Conservation (phyloP, 2,329 filamentous ascomycete species). For the Claviceps lovelessii region DNA sequence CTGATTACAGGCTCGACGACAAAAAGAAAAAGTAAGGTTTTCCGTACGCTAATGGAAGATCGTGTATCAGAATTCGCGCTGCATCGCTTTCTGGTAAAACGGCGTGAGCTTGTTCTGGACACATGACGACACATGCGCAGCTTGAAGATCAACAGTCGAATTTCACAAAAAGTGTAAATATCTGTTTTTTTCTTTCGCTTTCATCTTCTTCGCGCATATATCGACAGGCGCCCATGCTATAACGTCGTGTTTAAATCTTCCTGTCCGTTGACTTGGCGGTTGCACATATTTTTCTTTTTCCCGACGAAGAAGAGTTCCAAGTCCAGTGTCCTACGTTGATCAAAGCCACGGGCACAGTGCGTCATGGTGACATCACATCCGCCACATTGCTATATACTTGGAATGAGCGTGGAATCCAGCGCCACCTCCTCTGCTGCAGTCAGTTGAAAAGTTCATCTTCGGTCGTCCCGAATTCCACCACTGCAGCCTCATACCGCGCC, state of each 20-base stretch:
- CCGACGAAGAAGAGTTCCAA: background rate
- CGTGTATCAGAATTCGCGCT: background rate
- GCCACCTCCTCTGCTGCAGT: no score
- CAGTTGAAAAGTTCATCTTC: background rate
- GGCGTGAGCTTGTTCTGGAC: background rate
- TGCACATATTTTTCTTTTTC: no score
- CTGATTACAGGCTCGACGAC: conserved; percentile 23
- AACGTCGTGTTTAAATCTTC: no score
- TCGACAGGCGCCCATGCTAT: background rate
- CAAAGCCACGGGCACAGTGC: background rate
- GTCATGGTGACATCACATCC: background rate
- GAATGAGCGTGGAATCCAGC: no score
- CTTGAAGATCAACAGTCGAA: background rate
- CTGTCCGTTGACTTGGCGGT: no score
- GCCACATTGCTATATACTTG: background rate
- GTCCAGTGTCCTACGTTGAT: no score
- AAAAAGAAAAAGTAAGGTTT: background rate
- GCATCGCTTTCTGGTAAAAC: background rate
- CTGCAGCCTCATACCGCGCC: no score
- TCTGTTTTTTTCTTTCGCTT: background rate
- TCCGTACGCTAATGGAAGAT: background rate
- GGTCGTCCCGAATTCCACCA: background rate
- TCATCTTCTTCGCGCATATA: background rate
- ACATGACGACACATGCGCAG: background rate
- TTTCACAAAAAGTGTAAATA: no score